phyloP scores from a whole-genome alignment of 2,329 filamentous ascomycete species.

The Neonectria magnoliae region DNA sequence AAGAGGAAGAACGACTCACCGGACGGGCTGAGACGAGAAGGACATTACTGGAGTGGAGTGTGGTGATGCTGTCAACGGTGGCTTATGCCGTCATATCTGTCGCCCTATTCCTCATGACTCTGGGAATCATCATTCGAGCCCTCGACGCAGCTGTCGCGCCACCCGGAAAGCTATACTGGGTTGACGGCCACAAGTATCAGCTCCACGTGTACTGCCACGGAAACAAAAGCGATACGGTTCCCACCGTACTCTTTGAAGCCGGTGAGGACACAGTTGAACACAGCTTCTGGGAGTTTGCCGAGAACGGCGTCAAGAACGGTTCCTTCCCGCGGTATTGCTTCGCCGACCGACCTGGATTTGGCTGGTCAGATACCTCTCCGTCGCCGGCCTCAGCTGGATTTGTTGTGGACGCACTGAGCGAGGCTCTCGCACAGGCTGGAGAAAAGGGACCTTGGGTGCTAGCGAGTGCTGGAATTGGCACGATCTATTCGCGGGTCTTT shows the following conservation, averaged over 20 bases:
- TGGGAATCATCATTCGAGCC: conserved; percentile 81
- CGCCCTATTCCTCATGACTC: conserved; percentile 79
- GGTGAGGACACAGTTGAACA: conserved; percentile 83
- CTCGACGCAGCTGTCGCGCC: conserved; percentile 79
- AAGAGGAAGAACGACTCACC: conserved; percentile 92
- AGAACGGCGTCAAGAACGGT: conserved; percentile 79
- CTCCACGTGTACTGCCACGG: conserved; percentile 86
- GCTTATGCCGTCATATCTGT: conserved; percentile 75
- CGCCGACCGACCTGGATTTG: conserved; percentile 90
- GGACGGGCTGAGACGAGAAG: conserved; percentile 87
- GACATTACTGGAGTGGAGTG: conserved; percentile 84
- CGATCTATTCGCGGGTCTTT: conserved; percentile 91
- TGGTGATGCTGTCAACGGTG: conserved; percentile 79
- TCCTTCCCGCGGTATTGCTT: conserved; percentile 93
- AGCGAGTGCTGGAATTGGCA: conserved; percentile 86
- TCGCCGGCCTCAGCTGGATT: conserved; percentile 94
- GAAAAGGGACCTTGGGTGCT: conserved; percentile 92
- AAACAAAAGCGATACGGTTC: conserved; percentile 69
- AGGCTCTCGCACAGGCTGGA: conserved; percentile 81
- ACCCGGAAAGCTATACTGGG: conserved; percentile 79
- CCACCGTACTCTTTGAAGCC: conserved; percentile 87
- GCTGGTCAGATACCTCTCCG: conserved; percentile 88
- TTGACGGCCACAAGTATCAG: conserved; percentile 85
- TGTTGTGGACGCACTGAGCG: conserved; percentile 87
- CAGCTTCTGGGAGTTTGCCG: conserved; percentile 82